Evolutionary conservation across 768 basidiomycete genomes (phyloP), one percentile per base, ranked within the genome.

Genomic region (Cyathus striatus): DNA sequence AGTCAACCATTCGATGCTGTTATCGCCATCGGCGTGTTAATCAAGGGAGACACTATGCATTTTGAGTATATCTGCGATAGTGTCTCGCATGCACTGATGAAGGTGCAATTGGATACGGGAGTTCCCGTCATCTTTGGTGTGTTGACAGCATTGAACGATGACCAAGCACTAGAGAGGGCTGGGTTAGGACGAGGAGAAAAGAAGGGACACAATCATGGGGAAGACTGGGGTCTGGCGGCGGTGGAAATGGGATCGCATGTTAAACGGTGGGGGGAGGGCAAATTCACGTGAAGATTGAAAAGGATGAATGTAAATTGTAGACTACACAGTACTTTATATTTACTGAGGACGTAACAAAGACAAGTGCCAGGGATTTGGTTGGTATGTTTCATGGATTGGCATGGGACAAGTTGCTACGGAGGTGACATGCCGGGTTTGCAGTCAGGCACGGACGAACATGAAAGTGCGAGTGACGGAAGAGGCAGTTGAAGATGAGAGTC

Each of bases 11-110:
- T 98, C 53, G 86, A 95, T 61, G 96, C 93, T 12, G 83, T 96
- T 50, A 95, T 99, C 60, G 93, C 96, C 41, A 90, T 98, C 57
- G 96, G 96, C 12, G 92, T 95, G 26, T 83, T 99, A 60, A 96
- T 99, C 73, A 99, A 99, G 62, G 95, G 96, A 41, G 74, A 81
- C 1, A 98, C 96, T 14, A 96, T 96, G 92, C 96, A 99, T 69
- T 99, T 98, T 63, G 96, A 99, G 63, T 99, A 99, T 75, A 99
- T 98, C 63, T 89, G 79, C 63, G 92, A 97, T 55, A 80, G 83
- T 47, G 94, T 97, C 46, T 83, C 91, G 32, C 88, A 97, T 54
- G 93, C 84, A 34, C 72, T 99, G 50, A 99, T 98, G 96, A 79
- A 78, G 55, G 81, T 97, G 17, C 92, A 95, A 65, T 70, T 97